Conservation (phyloP, 345 rosid genomes). For the Mangifera indica region DNA sequence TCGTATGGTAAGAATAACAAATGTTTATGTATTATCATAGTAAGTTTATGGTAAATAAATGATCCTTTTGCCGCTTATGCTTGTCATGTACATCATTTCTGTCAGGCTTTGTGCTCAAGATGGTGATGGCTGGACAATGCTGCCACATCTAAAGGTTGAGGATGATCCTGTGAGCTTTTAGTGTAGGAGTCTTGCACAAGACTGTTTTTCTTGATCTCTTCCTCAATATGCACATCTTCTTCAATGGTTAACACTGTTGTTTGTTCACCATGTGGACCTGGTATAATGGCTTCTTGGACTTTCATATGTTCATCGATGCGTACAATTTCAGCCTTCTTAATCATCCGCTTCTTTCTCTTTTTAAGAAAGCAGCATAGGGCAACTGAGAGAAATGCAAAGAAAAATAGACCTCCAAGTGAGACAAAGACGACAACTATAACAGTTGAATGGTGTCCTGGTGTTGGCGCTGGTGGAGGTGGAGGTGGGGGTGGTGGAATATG, state of each 20-base stretch:
- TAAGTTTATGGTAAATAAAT: neutral
- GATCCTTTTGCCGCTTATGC: constrained; percentile 2
- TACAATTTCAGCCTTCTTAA: constrained; percentile 37
- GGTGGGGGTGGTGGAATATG: constrained; percentile 23
- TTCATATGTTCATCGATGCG: constrained; percentile 46
- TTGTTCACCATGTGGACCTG: constrained; percentile 53
- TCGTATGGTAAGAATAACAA: neutral
- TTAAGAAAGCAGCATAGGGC: constrained; percentile 53
- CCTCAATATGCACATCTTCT: constrained; percentile 50
- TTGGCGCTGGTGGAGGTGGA: constrained; percentile 40
- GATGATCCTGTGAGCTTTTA: constrained; percentile 26
- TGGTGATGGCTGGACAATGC: constrained; percentile 28
- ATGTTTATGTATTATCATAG: neutral
- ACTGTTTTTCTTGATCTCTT: constrained; percentile 39
- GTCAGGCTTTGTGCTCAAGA: constrained; percentile 34
- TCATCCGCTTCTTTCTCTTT: constrained; percentile 45
- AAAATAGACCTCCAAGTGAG: constrained; percentile 58
- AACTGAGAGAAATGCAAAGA: constrained; percentile 61
- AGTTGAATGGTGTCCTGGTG: constrained; percentile 52
- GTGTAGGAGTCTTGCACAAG: constrained; percentile 20
- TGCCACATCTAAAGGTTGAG: constrained; percentile 20
- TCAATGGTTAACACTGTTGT: constrained; percentile 36
- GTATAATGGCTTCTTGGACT: constrained; percentile 49
- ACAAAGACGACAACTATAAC: constrained; percentile 53
- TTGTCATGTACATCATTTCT: constrained; percentile 8